Base-by-base conservation (phyloP, 75 land plant genomes). In the Pinus taeda region DNA sequence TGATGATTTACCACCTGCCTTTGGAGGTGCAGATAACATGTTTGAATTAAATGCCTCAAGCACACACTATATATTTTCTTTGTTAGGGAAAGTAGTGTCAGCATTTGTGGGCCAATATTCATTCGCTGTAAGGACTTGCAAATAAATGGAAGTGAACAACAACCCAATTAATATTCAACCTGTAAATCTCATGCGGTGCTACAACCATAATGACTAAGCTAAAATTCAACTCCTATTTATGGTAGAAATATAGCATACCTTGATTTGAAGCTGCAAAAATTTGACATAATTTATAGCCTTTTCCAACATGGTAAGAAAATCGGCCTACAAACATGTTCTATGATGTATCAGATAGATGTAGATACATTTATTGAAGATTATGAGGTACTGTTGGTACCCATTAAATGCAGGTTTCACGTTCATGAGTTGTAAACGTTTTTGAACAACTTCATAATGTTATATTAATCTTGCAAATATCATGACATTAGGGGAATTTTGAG, bases 211-310 rank as follows among this genome's bases (percentile, higher is more conserved):
- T 55, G 24, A 15, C 57, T 15, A 74, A 29, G 2, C 7, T n/a
- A 58, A 56, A 39, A 33, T 4, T 6, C 36, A 29, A n/a, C 9
- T 42, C 4, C 57, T 60, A 22, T 36, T 26, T 30, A 30, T 30
- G 33, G 33, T 1, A 30, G 33, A 30, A 1, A 30, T 30, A 30
- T 21, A 74, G 12, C 56, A 69, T 85, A 94, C 97, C 94, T 89
- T 88, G 4, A 92, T 88, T 90, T 94, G 97, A 65, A 94, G 77
- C 64, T 94, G 92, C 75, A 94, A 85, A 76, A 89, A 94, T 79
- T 91, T 92, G 37, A 94, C 97, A 59, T 94, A 94, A 74, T 88
- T 88, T 17, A 94, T 94, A 53, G 97, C 97, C 76, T 94, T 94
- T 80, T 94, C 97, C 36, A 94, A 67, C 97, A 94, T 94, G 72